Evolutionary conservation across 2,329 filamentous ascomycete species (phyloP).

Genomic region (Leptosphaerulina australis): DNA sequence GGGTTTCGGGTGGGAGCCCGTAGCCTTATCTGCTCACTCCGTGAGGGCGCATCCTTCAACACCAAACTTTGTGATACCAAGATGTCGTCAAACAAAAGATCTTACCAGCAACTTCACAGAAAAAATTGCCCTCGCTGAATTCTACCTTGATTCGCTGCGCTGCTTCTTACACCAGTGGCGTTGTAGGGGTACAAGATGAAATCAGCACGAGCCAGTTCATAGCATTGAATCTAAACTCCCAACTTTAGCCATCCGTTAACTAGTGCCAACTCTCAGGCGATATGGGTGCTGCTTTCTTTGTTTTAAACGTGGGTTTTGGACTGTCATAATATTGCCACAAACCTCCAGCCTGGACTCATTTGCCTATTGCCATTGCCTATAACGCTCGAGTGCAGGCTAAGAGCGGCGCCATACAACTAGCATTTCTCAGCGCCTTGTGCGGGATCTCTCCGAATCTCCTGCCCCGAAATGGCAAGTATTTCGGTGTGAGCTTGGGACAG

Average conservation of each 20-base stretch:
- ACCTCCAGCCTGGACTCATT: not conserved
- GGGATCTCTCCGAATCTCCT: not conserved
- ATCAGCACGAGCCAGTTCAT: too few species aligned
- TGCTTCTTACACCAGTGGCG: too few species aligned
- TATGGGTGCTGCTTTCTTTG: too few species aligned
- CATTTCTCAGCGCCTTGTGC: constrained; percentile 3
- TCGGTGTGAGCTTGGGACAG: not conserved
- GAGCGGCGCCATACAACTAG: constrained; percentile 5
- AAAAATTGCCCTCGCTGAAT: too few species aligned
- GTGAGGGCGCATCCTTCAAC: not conserved
- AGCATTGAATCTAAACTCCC: too few species aligned
- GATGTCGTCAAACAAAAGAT: not conserved
- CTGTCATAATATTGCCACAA: not conserved
- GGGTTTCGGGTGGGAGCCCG: constrained; percentile 7
- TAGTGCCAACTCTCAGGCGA: too few species aligned
- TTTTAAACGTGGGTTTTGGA: not conserved
- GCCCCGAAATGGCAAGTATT: constrained; percentile 1
- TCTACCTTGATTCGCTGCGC: too few species aligned
- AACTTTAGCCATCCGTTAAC: too few species aligned
- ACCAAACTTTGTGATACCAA: not conserved
- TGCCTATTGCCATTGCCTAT: not conserved
- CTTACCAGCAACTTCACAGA: too few species aligned
- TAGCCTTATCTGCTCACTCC: constrained; percentile 6
- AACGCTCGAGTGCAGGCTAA: not conserved
- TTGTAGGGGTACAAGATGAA: too few species aligned